Percentiles rank a stretch among this genome's conserved stretches.
Evolutionary conservation across 2,329 filamentous ascomycete species (phyloP).

Genomic region (Alternaria ventricosa): DNA sequence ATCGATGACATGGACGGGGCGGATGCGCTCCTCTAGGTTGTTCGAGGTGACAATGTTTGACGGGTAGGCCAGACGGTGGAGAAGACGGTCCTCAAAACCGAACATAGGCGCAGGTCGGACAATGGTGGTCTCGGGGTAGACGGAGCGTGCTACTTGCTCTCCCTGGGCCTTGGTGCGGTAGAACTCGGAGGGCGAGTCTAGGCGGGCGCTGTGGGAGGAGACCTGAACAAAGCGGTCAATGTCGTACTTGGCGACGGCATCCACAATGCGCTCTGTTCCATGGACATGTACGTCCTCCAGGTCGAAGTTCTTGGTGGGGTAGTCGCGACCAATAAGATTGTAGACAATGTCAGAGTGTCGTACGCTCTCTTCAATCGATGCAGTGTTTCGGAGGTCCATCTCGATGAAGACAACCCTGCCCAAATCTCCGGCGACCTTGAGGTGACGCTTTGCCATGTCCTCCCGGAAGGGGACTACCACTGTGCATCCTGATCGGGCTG

Average conservation of each 20-base stretch:
- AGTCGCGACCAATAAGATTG: slow-evolving; percentile 92
- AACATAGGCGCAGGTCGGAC: slow-evolving; percentile 93
- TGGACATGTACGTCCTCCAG: slow-evolving; percentile 93
- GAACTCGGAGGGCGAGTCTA: slow-evolving; percentile 83
- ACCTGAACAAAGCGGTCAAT: slow-evolving; percentile 96
- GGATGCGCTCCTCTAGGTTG: slow-evolving; percentile 88
- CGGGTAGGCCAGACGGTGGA: slow-evolving; percentile 81
- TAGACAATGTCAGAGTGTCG: slow-evolving; percentile 97
- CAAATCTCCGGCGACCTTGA: slow-evolving; percentile 95
- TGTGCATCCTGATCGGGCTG: slow-evolving; percentile 91
- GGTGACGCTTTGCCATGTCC: slow-evolving; percentile 96
- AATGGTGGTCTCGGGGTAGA: slow-evolving; percentile 97
- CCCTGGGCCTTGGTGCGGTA: slow-evolving; percentile 88
- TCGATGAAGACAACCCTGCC: slow-evolving; percentile 90
- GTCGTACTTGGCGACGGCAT: slow-evolving; percentile 97
- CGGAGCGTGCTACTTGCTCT: slow-evolving; percentile 81
- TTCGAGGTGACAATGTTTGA: slow-evolving; percentile 89
- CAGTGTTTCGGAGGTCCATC: slow-evolving; percentile 92
- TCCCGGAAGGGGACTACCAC: slow-evolving; percentile 94
- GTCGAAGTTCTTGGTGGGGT: slow-evolving; percentile 97
- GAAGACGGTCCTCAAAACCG: slow-evolving; percentile 90
- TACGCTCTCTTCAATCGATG: slow-evolving; percentile 95
- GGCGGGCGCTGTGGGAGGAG: slow-evolving; percentile 89
- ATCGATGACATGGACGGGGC: slow-evolving; percentile 92
- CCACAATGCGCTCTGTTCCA: slow-evolving; percentile 87